Evolutionary conservation across 345 rosid genomes (phyloP).

Genomic region (Murraya paniculata): DNA sequence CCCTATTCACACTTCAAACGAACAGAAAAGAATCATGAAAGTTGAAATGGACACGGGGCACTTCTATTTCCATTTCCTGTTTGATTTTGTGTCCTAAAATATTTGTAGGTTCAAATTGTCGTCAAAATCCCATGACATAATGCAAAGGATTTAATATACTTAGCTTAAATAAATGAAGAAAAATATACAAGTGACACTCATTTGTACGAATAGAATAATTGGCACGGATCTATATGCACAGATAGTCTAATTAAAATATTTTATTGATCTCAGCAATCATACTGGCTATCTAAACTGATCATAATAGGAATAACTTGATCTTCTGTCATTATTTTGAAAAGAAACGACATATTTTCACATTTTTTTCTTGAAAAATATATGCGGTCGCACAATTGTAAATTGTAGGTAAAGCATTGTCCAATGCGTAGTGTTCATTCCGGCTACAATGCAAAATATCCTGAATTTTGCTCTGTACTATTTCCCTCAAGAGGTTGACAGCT

Average conservation of each 20-base stretch:
- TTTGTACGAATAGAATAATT: not conserved
- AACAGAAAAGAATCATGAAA: not conserved
- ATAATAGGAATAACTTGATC: not conserved
- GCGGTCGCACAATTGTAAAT: not conserved
- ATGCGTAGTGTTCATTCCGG: not conserved
- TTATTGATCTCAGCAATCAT: not conserved
- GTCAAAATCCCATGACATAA: not conserved
- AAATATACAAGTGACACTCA: not conserved
- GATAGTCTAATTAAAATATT: not conserved
- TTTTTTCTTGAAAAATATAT: slow-evolving; percentile 1
- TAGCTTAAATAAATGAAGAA: not conserved
- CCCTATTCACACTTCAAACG: not conserved
- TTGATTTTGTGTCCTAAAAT: not conserved
- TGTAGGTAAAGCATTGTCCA: not conserved
- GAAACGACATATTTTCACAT: not conserved
- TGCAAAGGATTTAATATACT: not conserved
- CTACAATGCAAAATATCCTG: not conserved
- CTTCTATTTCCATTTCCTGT: not conserved
- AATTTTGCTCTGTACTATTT: not conserved
- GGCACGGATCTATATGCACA: not conserved
- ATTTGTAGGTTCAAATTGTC: not conserved
- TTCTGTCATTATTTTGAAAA: not conserved
- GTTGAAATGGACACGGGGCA: not conserved
- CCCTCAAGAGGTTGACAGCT: not conserved
- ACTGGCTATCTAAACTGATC: not conserved